Evolutionary conservation across 306 rosid genomes (phyloP).

Genomic region (Hippophae rhamnoides): DNA sequence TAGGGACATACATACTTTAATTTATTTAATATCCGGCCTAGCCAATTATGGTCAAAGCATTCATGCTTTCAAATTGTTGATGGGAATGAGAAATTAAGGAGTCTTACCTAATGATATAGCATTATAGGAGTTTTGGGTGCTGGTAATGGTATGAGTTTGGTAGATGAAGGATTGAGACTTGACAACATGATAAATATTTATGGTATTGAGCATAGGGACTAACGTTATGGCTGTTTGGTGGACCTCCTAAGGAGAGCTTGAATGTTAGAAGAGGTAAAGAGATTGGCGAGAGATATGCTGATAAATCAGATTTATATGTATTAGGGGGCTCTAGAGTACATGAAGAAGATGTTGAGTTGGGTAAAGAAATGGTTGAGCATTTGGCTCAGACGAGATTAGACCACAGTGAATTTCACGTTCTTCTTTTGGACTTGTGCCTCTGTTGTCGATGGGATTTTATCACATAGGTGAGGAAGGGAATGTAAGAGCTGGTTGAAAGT

Average conservation of each 20-base stretch:
- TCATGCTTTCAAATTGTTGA: slow-evolving; percentile 26
- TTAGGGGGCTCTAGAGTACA: slow-evolving; percentile 40
- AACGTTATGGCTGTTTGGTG: slow-evolving; percentile 42
- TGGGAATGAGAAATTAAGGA: slow-evolving; percentile 26
- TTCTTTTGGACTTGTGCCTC: slow-evolving; percentile 26
- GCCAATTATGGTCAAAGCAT: slow-evolving; percentile 32
- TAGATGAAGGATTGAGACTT: slow-evolving; percentile 29
- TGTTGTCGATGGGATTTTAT: too few relatives aligned
- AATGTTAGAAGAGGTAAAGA: slow-evolving; percentile 38
- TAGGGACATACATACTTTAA: slow-evolving; percentile 36
- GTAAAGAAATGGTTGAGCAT: slow-evolving; percentile 21
- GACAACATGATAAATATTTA: slow-evolving; percentile 21
- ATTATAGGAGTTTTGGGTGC: slow-evolving; percentile 35
- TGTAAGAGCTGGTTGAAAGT: slow-evolving; percentile 28
- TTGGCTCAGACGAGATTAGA: slow-evolving; percentile 27
- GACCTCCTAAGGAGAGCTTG: slow-evolving; percentile 41
- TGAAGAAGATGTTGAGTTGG: slow-evolving; percentile 33
- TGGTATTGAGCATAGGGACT: slow-evolving; percentile 24
- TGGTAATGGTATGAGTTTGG: slow-evolving; percentile 34
- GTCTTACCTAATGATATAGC: slow-evolving; percentile 39
- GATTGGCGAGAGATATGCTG: slow-evolving; percentile 27
- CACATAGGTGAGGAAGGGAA: slow-evolving; percentile 29
- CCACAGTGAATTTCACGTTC: slow-evolving; percentile 33
- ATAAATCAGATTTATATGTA: slow-evolving; percentile 33
- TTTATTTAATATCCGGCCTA: slow-evolving; percentile 35